Base-by-base conservation (phyloP, 192 early-diverging fungal genomes). In the Mortierella claussenii region DNA sequence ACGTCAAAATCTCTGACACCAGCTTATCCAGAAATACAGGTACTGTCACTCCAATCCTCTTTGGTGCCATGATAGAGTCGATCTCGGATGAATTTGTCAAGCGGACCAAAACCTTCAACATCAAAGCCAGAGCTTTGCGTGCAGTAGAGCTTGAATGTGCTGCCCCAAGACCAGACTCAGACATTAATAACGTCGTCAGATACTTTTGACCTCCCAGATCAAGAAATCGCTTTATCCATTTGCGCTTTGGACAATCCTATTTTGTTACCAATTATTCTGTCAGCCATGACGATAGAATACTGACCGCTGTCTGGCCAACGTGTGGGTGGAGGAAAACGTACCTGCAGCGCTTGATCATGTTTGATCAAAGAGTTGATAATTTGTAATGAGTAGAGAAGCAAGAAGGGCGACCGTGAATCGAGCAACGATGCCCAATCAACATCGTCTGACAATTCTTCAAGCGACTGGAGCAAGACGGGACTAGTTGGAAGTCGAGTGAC, bases 301-400 rank as follows among this genome's bases (percentile, higher is more conserved):
- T 24, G 21, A 6, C 10, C 15, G 4, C 4, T 45, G 30, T 5
- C 11, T 4, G 26, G n/a, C n/a, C n/a, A n/a, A n/a, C n/a, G n/a
- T n/a, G n/a, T n/a, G n/a, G n/a, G n/a, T n/a, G n/a, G n/a, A n/a
- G n/a, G n/a, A n/a, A n/a, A n/a, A n/a, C 55, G n/a, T 65, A 79
- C 76, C 37, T 65, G 33, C 12, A 21, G 26, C 6, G 30, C 31
- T 32, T 83, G 79, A 13, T 66, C 74, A 1, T 63, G 68, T 43
- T 65, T 83, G 46, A 83, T 68, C 28, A 83, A 40, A 18, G 52
- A 78, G 49, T 81, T 58, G 6, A 83, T 32, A 27, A 83, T 83
- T 30, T 83, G 82, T 20, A 83, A 46, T 12, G 79, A 66, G 55
- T 83, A 83, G 26, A 83, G 75, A 20, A 83, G 60, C 43, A 78